A percentile compares a stretch with the other conserved stretches of the same genome.
phyloP scores from a whole-genome alignment of 352 stramenopile genomes.

The Globisporangium canariense region DNA sequence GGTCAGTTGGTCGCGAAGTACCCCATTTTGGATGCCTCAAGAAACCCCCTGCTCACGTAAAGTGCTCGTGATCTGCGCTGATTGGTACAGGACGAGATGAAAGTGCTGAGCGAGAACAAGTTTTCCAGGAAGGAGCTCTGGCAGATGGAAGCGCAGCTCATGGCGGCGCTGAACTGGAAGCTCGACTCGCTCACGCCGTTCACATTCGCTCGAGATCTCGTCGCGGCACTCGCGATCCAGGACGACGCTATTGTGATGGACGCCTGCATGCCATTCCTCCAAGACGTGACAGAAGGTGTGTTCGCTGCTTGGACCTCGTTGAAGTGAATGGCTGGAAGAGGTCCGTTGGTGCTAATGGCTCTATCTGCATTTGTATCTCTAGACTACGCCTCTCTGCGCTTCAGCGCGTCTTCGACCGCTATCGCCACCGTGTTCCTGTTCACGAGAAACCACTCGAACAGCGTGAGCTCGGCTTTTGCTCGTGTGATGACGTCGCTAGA shows the following conservation, averaged over 20 bases:
- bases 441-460: neutral
- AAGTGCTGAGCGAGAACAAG: conserved; percentile 42
- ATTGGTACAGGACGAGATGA: conserved; percentile 38
- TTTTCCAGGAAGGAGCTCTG: conserved; percentile 38
- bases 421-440: conserved; percentile 8
- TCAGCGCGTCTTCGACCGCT: conserved; percentile 2
- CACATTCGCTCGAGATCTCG: conserved; percentile 38
- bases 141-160: conserved; percentile 32
- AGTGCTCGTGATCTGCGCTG: neutral
- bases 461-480: neutral
- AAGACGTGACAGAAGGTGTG: conserved; percentile 16
- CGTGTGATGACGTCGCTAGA: conserved; percentile 2
- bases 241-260: neutral
- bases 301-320: neutral
- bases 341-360: neutral
- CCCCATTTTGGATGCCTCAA: neutral
- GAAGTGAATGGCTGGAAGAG: neutral
- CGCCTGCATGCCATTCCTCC: conserved; percentile 1
- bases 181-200: conserved; percentile 34
- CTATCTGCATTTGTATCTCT: neutral
- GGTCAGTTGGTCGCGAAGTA: conserved; percentile 5
- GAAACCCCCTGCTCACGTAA: neutral
- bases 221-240: conserved; percentile 2
- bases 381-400: conserved; percentile 11
- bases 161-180: conserved; percentile 29